Percentiles rank a stretch among this genome's conserved stretches.
phyloP scores from a whole-genome alignment of 306 rosid genomes.

The Fagus crenata region DNA sequence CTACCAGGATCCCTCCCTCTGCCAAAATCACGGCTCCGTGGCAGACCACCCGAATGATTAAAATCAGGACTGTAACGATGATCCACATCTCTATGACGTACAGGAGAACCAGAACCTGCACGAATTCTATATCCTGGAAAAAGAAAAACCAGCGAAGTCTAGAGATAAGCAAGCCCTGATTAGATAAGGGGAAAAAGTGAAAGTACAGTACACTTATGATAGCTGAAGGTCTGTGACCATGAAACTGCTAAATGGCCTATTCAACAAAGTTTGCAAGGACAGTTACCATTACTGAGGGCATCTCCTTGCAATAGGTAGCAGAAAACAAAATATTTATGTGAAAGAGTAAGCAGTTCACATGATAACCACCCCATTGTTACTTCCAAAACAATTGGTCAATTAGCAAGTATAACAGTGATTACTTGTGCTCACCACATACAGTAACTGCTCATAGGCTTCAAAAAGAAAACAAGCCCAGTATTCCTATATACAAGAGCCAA shows the following conservation, averaged over 20 bases:
- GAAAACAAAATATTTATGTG: slow-evolving; percentile 32
- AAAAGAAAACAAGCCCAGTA: slow-evolving; percentile 18
- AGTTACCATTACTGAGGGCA: slow-evolving; percentile 51
- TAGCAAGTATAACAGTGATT: slow-evolving; percentile 31
- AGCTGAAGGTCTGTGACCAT: slow-evolving; percentile 42
- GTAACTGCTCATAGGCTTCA: slow-evolving; percentile 22
- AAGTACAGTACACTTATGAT: slow-evolving; percentile 37
- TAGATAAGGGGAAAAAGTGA: slow-evolving; percentile 34
- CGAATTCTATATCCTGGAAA: slow-evolving; percentile 93
- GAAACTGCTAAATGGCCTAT: slow-evolving; percentile 48
- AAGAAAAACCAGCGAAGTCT: slow-evolving; percentile 46
- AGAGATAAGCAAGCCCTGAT: slow-evolving; percentile 44
- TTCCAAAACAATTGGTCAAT: slow-evolving; percentile 33
- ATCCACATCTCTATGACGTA: slow-evolving; percentile 65
- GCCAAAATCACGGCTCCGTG: slow-evolving; percentile 63
- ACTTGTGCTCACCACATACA: slow-evolving; percentile 9
- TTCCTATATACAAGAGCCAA: slow-evolving; percentile 31
- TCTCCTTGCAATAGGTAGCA: slow-evolving; percentile 39
- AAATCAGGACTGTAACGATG: slow-evolving; percentile 61
- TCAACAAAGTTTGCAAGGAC: slow-evolving; percentile 46
- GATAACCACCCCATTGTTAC: slow-evolving; percentile 40
- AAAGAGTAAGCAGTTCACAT: slow-evolving; percentile 37
- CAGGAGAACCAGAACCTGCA: slow-evolving; percentile 90
- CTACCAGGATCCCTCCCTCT: slow-evolving; percentile 67
- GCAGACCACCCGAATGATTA: slow-evolving; percentile 41